Conservation (phyloP, 345 rosid genomes). For the Laguncularia racemosa region DNA sequence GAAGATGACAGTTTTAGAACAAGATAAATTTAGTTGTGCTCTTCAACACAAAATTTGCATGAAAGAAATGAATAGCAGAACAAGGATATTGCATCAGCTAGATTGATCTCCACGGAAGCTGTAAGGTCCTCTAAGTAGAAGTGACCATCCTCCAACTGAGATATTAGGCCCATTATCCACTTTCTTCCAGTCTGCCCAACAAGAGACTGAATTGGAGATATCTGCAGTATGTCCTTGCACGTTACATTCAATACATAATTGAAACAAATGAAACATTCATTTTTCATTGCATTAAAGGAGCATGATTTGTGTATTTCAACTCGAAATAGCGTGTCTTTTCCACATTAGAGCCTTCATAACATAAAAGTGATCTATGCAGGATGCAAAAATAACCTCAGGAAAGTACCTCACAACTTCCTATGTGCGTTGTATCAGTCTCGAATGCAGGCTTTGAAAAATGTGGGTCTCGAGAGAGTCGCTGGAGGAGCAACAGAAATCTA, state of each 20-base stretch:
- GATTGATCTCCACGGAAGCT: constrained; percentile 83
- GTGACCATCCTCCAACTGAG: constrained; percentile 96
- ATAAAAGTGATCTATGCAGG: no score
- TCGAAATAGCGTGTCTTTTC: no score
- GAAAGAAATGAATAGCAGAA: background rate
- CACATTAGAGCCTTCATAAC: no score
- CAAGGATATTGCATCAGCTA: constrained; percentile 96
- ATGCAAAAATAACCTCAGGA: background rate
- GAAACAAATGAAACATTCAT: no score
- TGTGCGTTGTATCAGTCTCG: constrained; percentile 45
- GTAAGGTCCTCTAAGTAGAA: constrained; percentile 88
- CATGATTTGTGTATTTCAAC: no score
- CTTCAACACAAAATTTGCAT: no score
- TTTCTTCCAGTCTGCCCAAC: constrained; percentile 63
- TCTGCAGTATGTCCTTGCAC: constrained; percentile 23
- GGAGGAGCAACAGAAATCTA: constrained; percentile 62
- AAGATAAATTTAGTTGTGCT: no score
- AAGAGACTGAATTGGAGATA: constrained; percentile 78
- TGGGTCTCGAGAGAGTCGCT: constrained; percentile 75
- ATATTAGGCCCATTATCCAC: constrained; percentile 97
- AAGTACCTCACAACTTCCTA: constrained; percentile 68
- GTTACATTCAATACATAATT: no score
- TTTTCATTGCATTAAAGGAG: no score
- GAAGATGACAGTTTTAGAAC: no score
- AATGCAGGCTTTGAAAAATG: constrained; percentile 74